Base-by-base conservation (phyloP, 179 eudicot species). In the Monotropa hypopitys region DNA sequence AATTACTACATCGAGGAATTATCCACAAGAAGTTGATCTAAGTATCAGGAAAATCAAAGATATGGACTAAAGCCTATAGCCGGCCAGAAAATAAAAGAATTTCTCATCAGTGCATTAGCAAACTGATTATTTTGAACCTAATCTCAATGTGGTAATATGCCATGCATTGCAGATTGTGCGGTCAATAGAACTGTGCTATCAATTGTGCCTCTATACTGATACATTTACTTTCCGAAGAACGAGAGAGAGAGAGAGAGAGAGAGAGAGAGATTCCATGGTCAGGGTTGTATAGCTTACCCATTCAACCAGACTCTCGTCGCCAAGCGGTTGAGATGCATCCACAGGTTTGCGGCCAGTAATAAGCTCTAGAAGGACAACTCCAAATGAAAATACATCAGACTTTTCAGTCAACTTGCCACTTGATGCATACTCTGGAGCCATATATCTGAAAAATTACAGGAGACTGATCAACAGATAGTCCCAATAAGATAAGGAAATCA, bases 371-470 rank as follows among this genome's bases (percentile, higher is more conserved):
- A 94, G 90, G 79, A 94, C 97, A 40, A 94, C 98, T 53, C 98
- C 98, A 61, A 88, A 94, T 21, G 98, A 94, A 79, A 84, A 94
- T 46, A 94, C 94, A 84, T 95, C 99, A 8, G 99, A 95, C 72
- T 93, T 95, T 78, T 95, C 99, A 18, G 99, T 91, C 86, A 92
- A 80, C 83, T 94, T 94, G 63, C 98, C 97, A 77, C 90, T 88
- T 76, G 94, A 85, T 70, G 99, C 99, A 83, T 95, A 95, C 80
- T 95, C 99, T 20, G 99, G 99, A 65, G 97, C 97, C 93, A 94
- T 85, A 83, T 94, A 94, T 76, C 98, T 94, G 88, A 54, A 78
- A 49, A 81, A 38, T 63, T 61, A 53, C 50, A 42, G 23, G 56
- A 66, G 43, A 20, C 11, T 20, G 33, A 47, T 75, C 28, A 38